Percentiles rank a stretch among this genome's conserved stretches.
phyloP scores from a whole-genome alignment of 2,329 filamentous ascomycete species.

The Beauveria australis region DNA sequence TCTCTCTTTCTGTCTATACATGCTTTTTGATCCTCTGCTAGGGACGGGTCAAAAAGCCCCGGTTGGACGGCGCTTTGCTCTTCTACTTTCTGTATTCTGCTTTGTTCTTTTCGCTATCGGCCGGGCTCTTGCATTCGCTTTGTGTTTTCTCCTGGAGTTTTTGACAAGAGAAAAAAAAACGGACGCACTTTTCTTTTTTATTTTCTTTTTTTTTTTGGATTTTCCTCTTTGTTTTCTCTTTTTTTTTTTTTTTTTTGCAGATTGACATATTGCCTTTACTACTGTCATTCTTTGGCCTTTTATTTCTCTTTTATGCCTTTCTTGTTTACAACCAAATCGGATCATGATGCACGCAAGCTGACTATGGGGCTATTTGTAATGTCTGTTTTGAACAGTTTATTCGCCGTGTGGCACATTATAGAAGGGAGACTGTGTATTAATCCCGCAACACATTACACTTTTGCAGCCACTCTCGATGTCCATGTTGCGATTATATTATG shows the following conservation, averaged over 20 bases:
- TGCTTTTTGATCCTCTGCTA: neutral
- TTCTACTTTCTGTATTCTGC: neutral
- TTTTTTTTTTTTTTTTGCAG: neutral
- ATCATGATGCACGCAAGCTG: neutral
- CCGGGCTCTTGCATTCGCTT: neutral
- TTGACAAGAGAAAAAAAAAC: neutral
- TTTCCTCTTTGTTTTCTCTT: neutral
- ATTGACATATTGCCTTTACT: neutral
- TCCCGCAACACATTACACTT: neutral
- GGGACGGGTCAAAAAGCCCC: neutral
- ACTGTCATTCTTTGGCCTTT: neutral
- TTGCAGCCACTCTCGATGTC: neutral
- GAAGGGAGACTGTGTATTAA: neutral
- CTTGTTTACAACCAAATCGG: neutral
- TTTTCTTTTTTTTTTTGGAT: neutral
- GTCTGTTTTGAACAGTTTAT: neutral
- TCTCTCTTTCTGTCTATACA: neutral
- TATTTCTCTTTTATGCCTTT: neutral
- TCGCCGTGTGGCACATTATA: neutral
- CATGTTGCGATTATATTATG: neutral
- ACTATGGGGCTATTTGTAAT: neutral
- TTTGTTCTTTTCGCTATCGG: neutral
- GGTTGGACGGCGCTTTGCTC: neutral
- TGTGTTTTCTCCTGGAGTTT: neutral
- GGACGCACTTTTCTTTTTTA: neutral